phyloP scores from a whole-genome alignment of 164 flowering plant species.

The Taxillus chinensis region DNA sequence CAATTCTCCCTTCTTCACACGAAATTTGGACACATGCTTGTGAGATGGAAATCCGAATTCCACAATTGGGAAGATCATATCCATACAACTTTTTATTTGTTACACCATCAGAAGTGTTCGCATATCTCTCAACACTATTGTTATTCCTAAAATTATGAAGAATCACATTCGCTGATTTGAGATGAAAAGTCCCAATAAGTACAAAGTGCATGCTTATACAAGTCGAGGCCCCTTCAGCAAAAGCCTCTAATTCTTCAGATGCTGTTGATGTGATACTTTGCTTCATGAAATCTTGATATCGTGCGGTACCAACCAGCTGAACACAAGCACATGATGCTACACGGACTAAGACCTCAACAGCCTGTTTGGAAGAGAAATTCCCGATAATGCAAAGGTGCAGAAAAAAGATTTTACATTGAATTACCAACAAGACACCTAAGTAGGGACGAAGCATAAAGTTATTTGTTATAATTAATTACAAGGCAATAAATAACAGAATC shows the following conservation, averaged over 20 bases:
- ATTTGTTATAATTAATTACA: not conserved
- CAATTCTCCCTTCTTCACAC: slow-evolving; percentile 29
- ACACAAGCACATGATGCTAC: slow-evolving; percentile 20
- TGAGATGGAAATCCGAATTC: slow-evolving; percentile 39
- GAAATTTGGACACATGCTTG: slow-evolving; percentile 22
- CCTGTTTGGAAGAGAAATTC: slow-evolving; percentile 28
- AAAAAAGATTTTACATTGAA: too few species aligned
- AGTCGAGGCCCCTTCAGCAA: slow-evolving; percentile 14
- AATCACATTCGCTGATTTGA: slow-evolving; percentile 36
- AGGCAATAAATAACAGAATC: slow-evolving; percentile 7
- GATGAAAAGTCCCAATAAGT: slow-evolving; percentile 31
- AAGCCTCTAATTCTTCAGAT: slow-evolving; percentile 14
- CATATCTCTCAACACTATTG: slow-evolving; percentile 11
- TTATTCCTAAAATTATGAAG: slow-evolving; percentile 32
- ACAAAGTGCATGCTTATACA: slow-evolving; percentile 15
- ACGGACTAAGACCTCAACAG: slow-evolving; percentile 24
- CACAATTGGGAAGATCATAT: slow-evolving; percentile 31
- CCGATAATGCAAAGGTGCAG: not conserved
- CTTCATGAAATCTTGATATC: slow-evolving; percentile 17
- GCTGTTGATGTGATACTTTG: slow-evolving; percentile 10
- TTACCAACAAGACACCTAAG: too few species aligned
- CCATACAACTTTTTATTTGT: slow-evolving; percentile 16
- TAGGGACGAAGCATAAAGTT: too few species aligned
- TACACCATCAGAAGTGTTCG: slow-evolving; percentile 12
- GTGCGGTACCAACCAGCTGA: slow-evolving; percentile 11